These are phyloP conservation scores for Sugiyamaella chiloensis DNA, from an alignment of 805 yeast genomes.

Conservation along the genomic window DNA sequence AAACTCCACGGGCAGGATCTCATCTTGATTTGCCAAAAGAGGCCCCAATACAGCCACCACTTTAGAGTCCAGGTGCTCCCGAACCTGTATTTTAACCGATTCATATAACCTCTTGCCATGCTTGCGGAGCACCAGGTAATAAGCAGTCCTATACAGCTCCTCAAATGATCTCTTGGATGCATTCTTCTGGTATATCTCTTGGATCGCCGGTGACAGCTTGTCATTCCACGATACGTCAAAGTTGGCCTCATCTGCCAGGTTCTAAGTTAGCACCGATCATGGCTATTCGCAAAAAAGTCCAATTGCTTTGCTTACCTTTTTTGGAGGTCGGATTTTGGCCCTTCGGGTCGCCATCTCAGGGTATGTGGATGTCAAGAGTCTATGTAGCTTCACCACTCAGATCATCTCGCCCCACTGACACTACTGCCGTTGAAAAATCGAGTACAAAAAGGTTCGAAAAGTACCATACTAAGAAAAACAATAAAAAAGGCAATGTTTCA, in stretches of 20 bases:
- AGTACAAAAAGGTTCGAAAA: too few species aligned
- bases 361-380: too few species aligned
- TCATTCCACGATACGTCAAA: conserved; percentile 63
- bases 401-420: too few species aligned
- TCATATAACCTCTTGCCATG: conserved; percentile 64
- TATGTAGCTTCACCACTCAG: too few species aligned
- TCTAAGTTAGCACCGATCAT: too few species aligned
- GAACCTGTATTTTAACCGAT: conserved; percentile 50
- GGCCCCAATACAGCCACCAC: conserved; percentile 25
- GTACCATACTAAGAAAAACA: too few species aligned
- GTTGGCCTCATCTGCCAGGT: conserved; percentile 36
- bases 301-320: conserved; percentile 20
- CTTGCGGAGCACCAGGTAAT: conserved; percentile 68
- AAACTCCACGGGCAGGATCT: conserved; percentile 25
- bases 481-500: too few species aligned
- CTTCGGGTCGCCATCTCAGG: conserved; percentile 19
- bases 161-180: conserved; percentile 78
- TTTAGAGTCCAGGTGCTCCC: conserved; percentile 40
- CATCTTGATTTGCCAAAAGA: conserved; percentile 16
- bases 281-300: too few species aligned
- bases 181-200: conserved; percentile 65
- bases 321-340: conserved; percentile 27
- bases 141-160: conserved; percentile 74
- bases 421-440: too few species aligned
- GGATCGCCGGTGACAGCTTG: conserved; percentile 61